Conservation (phyloP, 1,139 yeast species). For the Blastobotrys niveus region DNA sequence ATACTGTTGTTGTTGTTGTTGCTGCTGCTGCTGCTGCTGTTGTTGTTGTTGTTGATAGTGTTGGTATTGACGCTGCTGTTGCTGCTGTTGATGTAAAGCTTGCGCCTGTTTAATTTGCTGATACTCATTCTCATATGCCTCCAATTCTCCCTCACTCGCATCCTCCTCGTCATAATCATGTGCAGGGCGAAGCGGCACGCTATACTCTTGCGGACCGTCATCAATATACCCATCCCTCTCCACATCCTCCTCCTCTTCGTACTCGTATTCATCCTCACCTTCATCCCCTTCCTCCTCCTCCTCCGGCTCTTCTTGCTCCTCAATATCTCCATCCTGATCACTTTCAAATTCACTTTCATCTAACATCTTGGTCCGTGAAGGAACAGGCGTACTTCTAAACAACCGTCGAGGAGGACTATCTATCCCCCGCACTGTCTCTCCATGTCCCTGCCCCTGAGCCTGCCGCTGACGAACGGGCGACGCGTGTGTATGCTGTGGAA, state of each 20-base stretch:
- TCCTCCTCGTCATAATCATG: constrained; percentile 12
- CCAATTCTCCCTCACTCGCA: constrained; percentile 10
- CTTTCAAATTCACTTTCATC: constrained; percentile 1
- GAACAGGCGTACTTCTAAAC: constrained; percentile 1
- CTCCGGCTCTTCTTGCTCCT: constrained; percentile 1
- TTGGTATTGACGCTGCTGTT: neutral
- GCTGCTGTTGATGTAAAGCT: neutral
- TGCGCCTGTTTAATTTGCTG: neutral
- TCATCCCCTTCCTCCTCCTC: constrained; percentile 4
- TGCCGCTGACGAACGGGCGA: too few species aligned
- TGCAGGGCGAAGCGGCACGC: constrained; percentile 14
- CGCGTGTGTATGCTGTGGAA: too few species aligned
- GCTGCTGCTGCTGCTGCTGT: neutral
- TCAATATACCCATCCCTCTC: constrained; percentile 1
- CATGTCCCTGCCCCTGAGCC: too few species aligned
- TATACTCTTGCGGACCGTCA: constrained; percentile 6
- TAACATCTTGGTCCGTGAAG: neutral
- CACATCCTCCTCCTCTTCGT: constrained; percentile 7
- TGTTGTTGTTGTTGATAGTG: neutral
- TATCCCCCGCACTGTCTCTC: too few species aligned
- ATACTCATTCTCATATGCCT: constrained; percentile 13
- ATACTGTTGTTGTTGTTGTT: neutral
- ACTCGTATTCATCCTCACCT: neutral
- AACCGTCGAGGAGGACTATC: too few species aligned
- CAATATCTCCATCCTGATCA: neutral